phyloP scores from a whole-genome alignment of 2,329 filamentous ascomycete genomes.

The Clonostachys solani region DNA sequence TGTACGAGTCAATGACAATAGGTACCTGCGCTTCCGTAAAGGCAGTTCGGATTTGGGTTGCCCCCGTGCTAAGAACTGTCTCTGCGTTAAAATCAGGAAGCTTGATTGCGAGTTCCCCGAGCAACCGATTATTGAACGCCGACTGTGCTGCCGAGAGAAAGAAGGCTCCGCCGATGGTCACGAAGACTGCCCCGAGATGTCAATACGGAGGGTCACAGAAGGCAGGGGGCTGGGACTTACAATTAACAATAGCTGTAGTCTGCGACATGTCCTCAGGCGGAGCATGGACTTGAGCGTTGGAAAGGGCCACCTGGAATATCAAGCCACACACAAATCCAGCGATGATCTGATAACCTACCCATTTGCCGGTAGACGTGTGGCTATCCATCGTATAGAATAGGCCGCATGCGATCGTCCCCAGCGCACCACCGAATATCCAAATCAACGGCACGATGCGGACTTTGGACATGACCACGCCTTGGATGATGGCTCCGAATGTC shows the following conservation, averaged over 20 bases:
- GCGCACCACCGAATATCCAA: constrained; percentile 24
- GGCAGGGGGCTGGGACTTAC: constrained; percentile 4
- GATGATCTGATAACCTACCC: constrained; percentile 17
- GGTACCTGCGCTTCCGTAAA: constrained; percentile 38
- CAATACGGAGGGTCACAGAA: neutral
- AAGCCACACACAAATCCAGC: constrained; percentile 35
- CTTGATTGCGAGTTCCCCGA: constrained; percentile 13
- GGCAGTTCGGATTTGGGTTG: constrained; percentile 43
- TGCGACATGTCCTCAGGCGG: neutral
- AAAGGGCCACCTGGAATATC: constrained; percentile 34
- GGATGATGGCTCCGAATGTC: neutral
- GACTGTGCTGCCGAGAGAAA: constrained; percentile 33
- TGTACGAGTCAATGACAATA: constrained; percentile 52
- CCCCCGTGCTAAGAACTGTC: constrained; percentile 24
- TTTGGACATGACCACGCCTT: neutral
- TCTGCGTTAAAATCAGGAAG: constrained; percentile 21
- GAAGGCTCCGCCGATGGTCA: constrained; percentile 37
- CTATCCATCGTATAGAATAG: constrained; percentile 19
- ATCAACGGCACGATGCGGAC: constrained; percentile 22
- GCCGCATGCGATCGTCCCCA: constrained; percentile 21
- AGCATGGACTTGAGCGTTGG: constrained; percentile 30
- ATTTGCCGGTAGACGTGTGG: neutral
- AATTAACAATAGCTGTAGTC: constrained; percentile 1
- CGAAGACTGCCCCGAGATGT: constrained; percentile 17
- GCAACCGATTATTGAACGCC: constrained; percentile 27